phyloP scores from a whole-genome alignment of 192 early-diverging fungal species.

The Backusella westeae region DNA sequence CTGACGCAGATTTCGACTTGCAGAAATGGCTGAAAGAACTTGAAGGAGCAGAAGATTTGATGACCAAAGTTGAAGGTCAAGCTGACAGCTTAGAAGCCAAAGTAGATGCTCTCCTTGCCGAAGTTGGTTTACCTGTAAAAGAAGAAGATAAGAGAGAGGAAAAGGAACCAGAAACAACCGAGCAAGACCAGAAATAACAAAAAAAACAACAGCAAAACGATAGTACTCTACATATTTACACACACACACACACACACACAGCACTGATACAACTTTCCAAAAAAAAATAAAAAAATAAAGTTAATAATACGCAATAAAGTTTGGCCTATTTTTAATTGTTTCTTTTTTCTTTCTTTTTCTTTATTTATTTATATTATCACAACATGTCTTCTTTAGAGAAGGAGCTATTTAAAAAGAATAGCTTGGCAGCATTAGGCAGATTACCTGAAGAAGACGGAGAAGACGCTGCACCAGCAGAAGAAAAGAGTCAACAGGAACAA shows the following conservation, averaged over 20 bases:
- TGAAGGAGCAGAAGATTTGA: conserved; percentile 22
- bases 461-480: neutral
- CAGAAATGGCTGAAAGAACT: conserved; percentile 29
- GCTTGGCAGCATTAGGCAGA: conserved; percentile 2
- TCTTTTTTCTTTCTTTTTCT: neutral
- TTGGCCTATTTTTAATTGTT: neutral
- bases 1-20: conserved; percentile 12
- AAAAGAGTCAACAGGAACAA: neutral
- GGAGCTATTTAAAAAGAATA: conserved; percentile 24
- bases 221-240: no score
- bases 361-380: neutral
- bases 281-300: neutral
- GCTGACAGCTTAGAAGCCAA: conserved; percentile 20
- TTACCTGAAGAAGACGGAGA: conserved; percentile 6
- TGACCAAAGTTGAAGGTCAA: conserved; percentile 23
- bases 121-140: neutral
- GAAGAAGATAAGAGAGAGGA: neutral
- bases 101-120: conserved; percentile 22
- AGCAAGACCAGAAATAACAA: neutral
- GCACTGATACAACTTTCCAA: neutral
- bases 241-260: neutral
- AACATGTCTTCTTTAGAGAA: conserved; percentile 31
- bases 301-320: neutral
- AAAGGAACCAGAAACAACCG: neutral
- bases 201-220: no score